A percentile compares a stretch with the other conserved stretches of the same genome.
Conservation (phyloP, 768 basidiomycete genomes). For the Omphalotus guepiniiformis region DNA sequence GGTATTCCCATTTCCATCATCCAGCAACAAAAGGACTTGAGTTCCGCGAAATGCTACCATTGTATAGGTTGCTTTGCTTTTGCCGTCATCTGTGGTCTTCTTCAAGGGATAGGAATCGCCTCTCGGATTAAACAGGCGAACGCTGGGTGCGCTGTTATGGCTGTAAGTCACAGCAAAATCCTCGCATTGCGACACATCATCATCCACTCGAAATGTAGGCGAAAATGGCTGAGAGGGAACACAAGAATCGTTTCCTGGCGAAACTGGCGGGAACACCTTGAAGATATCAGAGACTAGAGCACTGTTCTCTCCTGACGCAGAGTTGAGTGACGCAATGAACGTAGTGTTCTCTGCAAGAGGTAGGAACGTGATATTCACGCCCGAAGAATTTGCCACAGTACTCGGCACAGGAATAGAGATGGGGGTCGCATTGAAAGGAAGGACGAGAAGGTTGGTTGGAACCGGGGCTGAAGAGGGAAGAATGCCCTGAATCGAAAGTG, state of each 20-base stretch:
- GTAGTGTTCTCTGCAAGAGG: conserved; percentile 44
- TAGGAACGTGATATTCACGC: conserved; percentile 44
- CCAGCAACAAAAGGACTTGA: conserved; percentile 40
- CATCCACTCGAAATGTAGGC: conserved; percentile 29
- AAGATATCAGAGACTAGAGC: conserved; percentile 46
- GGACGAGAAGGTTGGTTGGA: conserved; percentile 44
- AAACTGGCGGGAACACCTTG: conserved; percentile 32
- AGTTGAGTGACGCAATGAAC: conserved; percentile 55
- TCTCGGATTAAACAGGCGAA: conserved; percentile 36
- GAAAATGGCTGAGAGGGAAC: conserved; percentile 21
- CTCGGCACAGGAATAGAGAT: conserved; percentile 42
- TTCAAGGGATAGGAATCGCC: conserved; percentile 27
- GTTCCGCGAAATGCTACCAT: conserved; percentile 34
- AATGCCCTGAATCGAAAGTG: conserved; percentile 40
- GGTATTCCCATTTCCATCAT: conserved; percentile 30
- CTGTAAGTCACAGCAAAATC: conserved; percentile 43
- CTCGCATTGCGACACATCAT: conserved; percentile 43
- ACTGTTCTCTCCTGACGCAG: conserved; percentile 33
- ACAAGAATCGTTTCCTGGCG: conserved; percentile 40
- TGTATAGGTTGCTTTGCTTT: conserved; percentile 19
- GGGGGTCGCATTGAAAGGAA: conserved; percentile 51
- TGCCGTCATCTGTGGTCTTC: conserved; percentile 12
- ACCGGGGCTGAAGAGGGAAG: conserved; percentile 24
- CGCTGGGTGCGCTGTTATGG: conserved; percentile 24
- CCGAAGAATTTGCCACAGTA: conserved; percentile 30